Conservation (phyloP, 2,329 filamentous ascomycete species). For the Colletotrichum chlorophyti region DNA sequence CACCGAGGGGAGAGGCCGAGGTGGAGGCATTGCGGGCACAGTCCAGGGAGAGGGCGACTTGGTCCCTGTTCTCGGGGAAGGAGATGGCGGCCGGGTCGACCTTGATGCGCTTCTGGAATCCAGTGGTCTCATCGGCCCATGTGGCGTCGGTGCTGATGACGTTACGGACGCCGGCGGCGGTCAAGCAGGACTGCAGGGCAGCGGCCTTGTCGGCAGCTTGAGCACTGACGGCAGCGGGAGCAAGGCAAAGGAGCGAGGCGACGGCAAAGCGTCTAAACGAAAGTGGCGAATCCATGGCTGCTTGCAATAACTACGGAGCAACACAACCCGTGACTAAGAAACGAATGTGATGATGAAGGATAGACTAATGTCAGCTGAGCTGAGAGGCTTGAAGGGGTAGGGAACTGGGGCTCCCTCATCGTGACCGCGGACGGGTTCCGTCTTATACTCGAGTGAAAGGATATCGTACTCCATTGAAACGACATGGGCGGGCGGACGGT, state of each 20-base stretch:
- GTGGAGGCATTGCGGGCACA: slow-evolving; percentile 27
- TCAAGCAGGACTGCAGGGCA: slow-evolving; percentile 25
- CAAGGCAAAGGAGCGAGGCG: slow-evolving; percentile 23
- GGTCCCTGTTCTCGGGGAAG: slow-evolving; percentile 27
- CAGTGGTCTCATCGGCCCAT: slow-evolving; percentile 21
- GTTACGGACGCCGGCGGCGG: slow-evolving; percentile 23
- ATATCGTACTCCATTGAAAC: too few relatives aligned
- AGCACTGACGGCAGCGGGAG: slow-evolving; percentile 17
- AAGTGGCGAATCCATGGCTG: slow-evolving; percentile 26
- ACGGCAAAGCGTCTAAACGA: slow-evolving; percentile 29
- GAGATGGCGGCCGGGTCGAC: slow-evolving; percentile 27
- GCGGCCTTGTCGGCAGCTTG: slow-evolving; percentile 19
- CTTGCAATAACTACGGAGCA: background rate
- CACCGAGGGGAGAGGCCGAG: slow-evolving; percentile 25
- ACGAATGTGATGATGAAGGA: background rate
- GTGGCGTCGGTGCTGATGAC: slow-evolving; percentile 24
- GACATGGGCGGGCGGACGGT: too few relatives aligned
- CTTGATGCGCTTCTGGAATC: slow-evolving; percentile 28
- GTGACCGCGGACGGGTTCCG: slow-evolving; percentile 1
- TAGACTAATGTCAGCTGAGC: background rate
- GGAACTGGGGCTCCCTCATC: too few relatives aligned
- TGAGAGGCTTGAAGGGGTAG: background rate
- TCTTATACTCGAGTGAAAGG: slow-evolving; percentile 14
- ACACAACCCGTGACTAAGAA: slow-evolving; percentile 2
- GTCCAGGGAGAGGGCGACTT: slow-evolving; percentile 25